Conservation (phyloP, 257 asterid species). For the Scutellaria galericulata region DNA sequence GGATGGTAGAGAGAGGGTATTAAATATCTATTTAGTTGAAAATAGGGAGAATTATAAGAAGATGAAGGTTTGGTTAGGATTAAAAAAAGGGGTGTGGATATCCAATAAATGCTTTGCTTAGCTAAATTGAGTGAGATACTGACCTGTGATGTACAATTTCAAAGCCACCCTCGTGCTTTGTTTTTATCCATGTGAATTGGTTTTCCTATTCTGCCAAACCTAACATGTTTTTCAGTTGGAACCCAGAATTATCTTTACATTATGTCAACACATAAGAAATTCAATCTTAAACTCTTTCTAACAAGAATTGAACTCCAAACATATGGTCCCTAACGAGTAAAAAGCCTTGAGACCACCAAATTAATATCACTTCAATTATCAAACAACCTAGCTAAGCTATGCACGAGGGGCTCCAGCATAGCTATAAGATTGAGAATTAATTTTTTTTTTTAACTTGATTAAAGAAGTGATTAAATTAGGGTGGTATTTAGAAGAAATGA, state of each 20-base stretch:
- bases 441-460: too few relatives aligned
- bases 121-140: slow-evolving; percentile 44
- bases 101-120: slow-evolving; percentile 43
- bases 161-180: slow-evolving; percentile 42
- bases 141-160: slow-evolving; percentile 32
- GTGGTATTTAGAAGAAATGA: background rate
- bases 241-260: too few relatives aligned
- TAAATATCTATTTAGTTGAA: background rate
- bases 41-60: slow-evolving; percentile 23
- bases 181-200: slow-evolving; percentile 41
- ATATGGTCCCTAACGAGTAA: too few relatives aligned
- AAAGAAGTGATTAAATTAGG: background rate
- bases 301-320: too few relatives aligned
- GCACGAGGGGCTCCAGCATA: too few relatives aligned
- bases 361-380: too few relatives aligned
- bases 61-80: background rate
- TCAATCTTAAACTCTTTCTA: too few relatives aligned
- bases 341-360: too few relatives aligned
- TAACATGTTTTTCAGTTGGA: slow-evolving; percentile 4
- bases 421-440: too few relatives aligned
- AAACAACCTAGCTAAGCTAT: too few relatives aligned
- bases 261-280: too few relatives aligned
- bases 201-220: slow-evolving; percentile 26
- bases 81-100: slow-evolving; percentile 15
- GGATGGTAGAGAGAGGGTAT: too few relatives aligned